Percentiles rank a stretch among this genome's conserved stretches.
Evolutionary conservation across 2,329 filamentous ascomycete genomes (phyloP).

Genomic region (Penicillium sp.): DNA sequence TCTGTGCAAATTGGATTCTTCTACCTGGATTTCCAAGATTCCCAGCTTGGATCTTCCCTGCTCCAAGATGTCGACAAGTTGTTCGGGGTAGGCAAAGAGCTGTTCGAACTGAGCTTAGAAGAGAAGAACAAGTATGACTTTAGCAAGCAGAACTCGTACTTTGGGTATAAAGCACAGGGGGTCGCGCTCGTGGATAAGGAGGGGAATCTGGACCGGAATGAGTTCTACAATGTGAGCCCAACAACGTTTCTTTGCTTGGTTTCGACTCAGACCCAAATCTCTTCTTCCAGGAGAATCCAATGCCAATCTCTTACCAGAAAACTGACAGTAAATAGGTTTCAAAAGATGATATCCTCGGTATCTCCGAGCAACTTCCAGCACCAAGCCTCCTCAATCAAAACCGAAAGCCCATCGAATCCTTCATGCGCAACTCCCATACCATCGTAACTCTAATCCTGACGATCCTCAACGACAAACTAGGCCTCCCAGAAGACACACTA

Average conservation of each 20-base stretch:
- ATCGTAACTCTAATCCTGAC: constrained; percentile 48
- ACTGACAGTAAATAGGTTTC: constrained; percentile 38
- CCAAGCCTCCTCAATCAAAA: constrained; percentile 44
- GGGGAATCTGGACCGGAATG: constrained; percentile 54
- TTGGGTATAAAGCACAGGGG: constrained; percentile 55
- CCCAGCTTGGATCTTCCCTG: constrained; percentile 40
- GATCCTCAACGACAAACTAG: constrained; percentile 48
- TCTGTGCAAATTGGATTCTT: constrained; percentile 58
- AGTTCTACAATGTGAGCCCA: constrained; percentile 55
- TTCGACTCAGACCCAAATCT: too few relatives aligned
- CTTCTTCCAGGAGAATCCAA: too few relatives aligned
- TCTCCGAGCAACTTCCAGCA: constrained; percentile 41
- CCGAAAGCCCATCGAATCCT: constrained; percentile 42
- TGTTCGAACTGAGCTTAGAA: constrained; percentile 51
- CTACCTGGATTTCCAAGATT: constrained; percentile 53
- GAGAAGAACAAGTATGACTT: constrained; percentile 60
- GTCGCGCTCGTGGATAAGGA: constrained; percentile 48
- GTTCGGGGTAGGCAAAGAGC: constrained; percentile 47
- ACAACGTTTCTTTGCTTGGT: background rate
- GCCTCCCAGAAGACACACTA: constrained; percentile 44
- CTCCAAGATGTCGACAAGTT: constrained; percentile 47
- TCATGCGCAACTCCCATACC: constrained; percentile 47
- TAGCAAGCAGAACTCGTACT: constrained; percentile 51
- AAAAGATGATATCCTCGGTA: constrained; percentile 54
- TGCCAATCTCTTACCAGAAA: background rate